A percentile compares a stretch with the other conserved stretches of the same genome.
These are phyloP conservation scores for Pyrus betulifolia DNA, from an alignment of 306 rosid species.

Conservation along the genomic window DNA sequence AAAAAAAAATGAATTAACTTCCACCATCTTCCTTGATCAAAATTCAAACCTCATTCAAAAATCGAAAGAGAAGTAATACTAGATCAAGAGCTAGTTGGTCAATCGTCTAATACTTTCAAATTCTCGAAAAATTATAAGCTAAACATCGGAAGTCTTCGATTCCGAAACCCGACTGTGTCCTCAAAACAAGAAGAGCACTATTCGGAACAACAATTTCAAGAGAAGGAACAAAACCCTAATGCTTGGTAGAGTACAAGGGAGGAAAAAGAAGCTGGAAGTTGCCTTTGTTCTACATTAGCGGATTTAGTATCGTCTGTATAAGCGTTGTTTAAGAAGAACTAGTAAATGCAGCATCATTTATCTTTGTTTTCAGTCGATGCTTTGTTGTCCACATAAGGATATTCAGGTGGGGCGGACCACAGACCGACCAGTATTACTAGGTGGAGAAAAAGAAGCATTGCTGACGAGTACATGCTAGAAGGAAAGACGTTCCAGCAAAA, in stretches of 20 bases:
- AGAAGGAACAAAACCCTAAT: neutral
- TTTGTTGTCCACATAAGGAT: constrained; percentile 44
- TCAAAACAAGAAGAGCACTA: neutral
- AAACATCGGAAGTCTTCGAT: neutral
- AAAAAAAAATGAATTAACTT: neutral
- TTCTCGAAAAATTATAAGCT: neutral
- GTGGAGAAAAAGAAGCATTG: constrained; percentile 59
- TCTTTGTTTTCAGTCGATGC: constrained; percentile 31
- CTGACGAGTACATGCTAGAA: constrained; percentile 54
- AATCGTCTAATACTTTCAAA: neutral
- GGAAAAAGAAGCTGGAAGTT: neutral
- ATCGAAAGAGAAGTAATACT: neutral
- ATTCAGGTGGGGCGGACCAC: constrained; percentile 62
- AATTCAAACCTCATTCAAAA: too few species aligned
- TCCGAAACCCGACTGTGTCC: neutral
- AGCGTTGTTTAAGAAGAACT: neutral
- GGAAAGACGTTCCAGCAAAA: constrained; percentile 90
- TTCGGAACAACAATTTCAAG: neutral
- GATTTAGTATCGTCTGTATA: neutral
- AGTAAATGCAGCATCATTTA: constrained; percentile 14
- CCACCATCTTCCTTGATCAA: neutral
- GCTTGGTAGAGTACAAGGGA: neutral
- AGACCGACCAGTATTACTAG: constrained; percentile 65
- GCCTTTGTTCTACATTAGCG: neutral
- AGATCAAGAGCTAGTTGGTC: neutral